Evolutionary conservation across 331 rosid species (phyloP), one percentile per base, ranked within the genome.

Genomic region (Cydonia oblonga): DNA sequence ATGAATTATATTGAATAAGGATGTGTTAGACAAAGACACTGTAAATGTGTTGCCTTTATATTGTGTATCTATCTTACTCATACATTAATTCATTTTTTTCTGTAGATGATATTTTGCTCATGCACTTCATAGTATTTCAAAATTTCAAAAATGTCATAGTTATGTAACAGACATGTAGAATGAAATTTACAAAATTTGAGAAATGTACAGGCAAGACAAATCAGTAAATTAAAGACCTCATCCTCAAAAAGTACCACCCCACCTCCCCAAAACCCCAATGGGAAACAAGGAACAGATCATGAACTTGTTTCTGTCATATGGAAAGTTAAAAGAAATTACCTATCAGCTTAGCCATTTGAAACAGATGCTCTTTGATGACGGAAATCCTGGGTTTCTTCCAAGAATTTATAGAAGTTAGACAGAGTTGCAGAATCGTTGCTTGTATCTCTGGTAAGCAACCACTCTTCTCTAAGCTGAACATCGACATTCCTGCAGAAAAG

Each of bases 401-500:
- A 51, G 38, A 75, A 79, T 75, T 83, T 87, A 67, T 85, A 77
- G 54, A 93, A 85, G 80, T 69, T 59, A 35, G 90, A 90, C 70
- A 90, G 73, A 49, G 76, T 73, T 51, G 24, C 14, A n/a, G 81
- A 52, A 80, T 90, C 97, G 25, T 89, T 87, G 61, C 40, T 61
- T 18, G 81, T 78, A 75, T 89, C 90, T 83, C 97, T 86, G 72
- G 85, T 78, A 56, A 75, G 83, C 82, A 93, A 84, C 98, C 97
- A 90, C 80, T 90, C 87, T 28, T 89, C 92, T 75, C 61, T 65
- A 53, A 93, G 90, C 73, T 81, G 83, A 76, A 93, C 80, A 80
- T 89, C 73, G 8, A 89, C 86, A 66, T 93, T 93, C 85, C 97
- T 89, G 84, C 26, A 76, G 70, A 64, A 76, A 61, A 75, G 67